These are phyloP conservation scores for Aspergillus campestris DNA, from an alignment of 495 filamentous ascomycete genomes.

Conservation along the genomic window DNA sequence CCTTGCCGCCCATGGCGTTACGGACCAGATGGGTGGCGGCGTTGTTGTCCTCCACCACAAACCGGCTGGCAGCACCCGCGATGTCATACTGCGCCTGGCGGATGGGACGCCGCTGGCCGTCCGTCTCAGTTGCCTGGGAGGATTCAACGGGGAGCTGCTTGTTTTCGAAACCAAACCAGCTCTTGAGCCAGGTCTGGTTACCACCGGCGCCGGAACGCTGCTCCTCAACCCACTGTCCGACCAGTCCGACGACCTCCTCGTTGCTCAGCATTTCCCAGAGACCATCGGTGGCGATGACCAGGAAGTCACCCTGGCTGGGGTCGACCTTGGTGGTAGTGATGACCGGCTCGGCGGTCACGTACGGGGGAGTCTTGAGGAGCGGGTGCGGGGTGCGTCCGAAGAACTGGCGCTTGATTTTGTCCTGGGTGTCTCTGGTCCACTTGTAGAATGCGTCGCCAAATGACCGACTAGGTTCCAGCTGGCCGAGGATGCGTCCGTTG, in stretches of 20 bases:
- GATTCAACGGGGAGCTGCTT: conserved; percentile 47
- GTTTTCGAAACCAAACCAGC: conserved; percentile 41
- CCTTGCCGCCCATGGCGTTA: conserved; percentile 90
- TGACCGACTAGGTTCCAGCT: conserved; percentile 83
- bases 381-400: conserved; percentile 68
- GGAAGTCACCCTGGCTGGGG: conserved; percentile 83
- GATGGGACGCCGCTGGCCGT: conserved; percentile 59
- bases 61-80: conserved; percentile 61
- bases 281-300: conserved; percentile 95
- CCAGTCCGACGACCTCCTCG: conserved; percentile 93
- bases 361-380: conserved; percentile 83
- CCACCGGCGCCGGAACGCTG: conserved; percentile 42
- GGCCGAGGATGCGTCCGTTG: conserved; percentile 84
- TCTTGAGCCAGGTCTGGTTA: conserved; percentile 39
- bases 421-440: conserved; percentile 77
- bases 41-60: conserved; percentile 93
- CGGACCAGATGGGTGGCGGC: conserved; percentile 91
- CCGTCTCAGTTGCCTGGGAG: conserved; percentile 41
- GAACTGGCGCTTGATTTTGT: conserved; percentile 71
- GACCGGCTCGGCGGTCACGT: conserved; percentile 94
- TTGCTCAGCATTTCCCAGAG: conserved; percentile 99
- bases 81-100: conserved; percentile 78
- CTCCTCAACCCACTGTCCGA: conserved; percentile 91
- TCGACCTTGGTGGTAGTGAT: conserved; percentile 93
- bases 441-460: conserved; percentile 98